Evolutionary conservation across 2,329 filamentous ascomycete genomes (phyloP).

Genomic region (Venturia aucupariae): DNA sequence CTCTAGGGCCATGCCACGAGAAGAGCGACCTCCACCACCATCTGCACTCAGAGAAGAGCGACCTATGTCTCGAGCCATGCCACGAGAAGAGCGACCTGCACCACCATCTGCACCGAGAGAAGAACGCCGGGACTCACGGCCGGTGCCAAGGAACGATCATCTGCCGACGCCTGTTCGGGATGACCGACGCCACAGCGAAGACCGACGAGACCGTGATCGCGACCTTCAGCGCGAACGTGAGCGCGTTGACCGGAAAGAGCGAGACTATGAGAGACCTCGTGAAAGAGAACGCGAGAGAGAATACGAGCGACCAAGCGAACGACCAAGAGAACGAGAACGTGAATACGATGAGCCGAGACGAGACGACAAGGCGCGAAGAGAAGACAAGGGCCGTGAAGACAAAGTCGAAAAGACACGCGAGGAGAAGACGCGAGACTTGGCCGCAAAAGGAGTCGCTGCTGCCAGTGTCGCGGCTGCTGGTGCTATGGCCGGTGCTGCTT

Average conservation of each 20-base stretch:
- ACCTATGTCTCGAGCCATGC: not conserved
- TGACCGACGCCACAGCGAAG: constrained; percentile 19
- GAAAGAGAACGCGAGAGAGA: constrained; percentile 21
- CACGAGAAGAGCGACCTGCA: not conserved
- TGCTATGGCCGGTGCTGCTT: constrained; percentile 7
- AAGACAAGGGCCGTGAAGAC: constrained; percentile 12
- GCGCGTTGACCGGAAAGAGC: constrained; percentile 18
- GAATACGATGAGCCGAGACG: constrained; percentile 20
- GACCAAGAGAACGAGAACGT: constrained; percentile 22
- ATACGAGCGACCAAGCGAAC: constrained; percentile 21
- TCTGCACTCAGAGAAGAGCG: not conserved
- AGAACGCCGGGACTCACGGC: not conserved
- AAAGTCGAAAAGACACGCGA: constrained; percentile 11
- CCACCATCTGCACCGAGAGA: not conserved
- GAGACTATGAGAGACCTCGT: constrained; percentile 17
- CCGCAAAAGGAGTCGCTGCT: constrained; percentile 1
- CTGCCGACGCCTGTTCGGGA: not conserved
- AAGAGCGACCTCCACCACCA: not conserved
- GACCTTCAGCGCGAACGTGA: constrained; percentile 11
- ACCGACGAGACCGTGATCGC: constrained; percentile 24
- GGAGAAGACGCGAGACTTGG: constrained; percentile 6
- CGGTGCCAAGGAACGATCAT: not conserved
- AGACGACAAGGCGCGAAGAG: constrained; percentile 24
- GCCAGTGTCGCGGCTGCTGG: constrained; percentile 4
- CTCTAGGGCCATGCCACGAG: not conserved